Conservation (phyloP, 225 moss, liverwort and hornwort species). For the Asterella californica region DNA sequence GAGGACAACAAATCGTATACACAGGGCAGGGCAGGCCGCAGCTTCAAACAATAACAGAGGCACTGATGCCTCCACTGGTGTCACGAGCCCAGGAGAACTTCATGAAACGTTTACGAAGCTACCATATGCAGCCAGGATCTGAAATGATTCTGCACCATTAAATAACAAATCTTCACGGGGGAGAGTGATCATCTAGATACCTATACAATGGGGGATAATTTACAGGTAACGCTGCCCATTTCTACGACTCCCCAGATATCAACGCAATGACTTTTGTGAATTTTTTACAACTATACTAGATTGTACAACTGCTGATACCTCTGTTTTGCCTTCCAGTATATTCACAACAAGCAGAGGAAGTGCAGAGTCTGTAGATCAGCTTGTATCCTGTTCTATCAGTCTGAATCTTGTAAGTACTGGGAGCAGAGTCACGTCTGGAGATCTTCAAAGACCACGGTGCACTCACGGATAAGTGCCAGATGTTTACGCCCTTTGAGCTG, state of each 20-base stretch:
- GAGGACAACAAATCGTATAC: not conserved
- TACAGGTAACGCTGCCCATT: conserved; percentile 2
- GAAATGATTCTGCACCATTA: conserved; percentile 9
- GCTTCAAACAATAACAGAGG: not conserved
- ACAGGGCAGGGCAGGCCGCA: not conserved
- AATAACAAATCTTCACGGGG: conserved; percentile 24
- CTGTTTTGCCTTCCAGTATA: conserved; percentile 2
- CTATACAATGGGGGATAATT: conserved; percentile 20
- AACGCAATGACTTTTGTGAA: not conserved
- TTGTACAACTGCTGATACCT: conserved; percentile 11
- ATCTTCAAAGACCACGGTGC: not conserved
- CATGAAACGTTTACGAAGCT: not conserved
- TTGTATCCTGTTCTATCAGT: not conserved
- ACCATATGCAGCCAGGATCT: not conserved
- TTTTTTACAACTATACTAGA: conserved; percentile 23
- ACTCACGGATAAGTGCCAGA: not conserved
- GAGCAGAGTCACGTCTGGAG: conserved; percentile 4
- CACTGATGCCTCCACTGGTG: conserved; percentile 1
- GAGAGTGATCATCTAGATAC: not conserved
- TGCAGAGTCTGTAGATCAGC: not conserved
- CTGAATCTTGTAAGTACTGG: not conserved
- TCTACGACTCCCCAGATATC: conserved; percentile 8
- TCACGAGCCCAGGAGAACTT: not conserved
- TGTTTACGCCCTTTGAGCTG: not conserved
- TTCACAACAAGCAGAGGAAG: not conserved